Evolutionary conservation across 345 rosid species (phyloP), one percentile per base, ranked within the genome.

Genomic region (Linum lewisii): DNA sequence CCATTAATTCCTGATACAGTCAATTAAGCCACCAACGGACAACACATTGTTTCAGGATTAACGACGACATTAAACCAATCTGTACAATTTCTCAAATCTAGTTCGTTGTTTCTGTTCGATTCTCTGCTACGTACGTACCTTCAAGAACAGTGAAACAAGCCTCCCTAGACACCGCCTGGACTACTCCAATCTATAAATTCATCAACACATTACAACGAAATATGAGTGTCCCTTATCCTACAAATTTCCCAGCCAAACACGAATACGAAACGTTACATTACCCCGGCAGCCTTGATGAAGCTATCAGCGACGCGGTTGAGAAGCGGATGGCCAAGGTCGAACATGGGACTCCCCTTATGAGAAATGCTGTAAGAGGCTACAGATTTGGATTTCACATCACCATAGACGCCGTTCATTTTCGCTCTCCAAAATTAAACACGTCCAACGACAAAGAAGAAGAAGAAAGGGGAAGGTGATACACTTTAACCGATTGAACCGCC

Each of bases 241-340:
- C 34, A 29, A 3, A 29, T 5, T 29, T 0, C 34, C 34, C 34
- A 29, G 34, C 34, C 34, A 3, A 29, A 29, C 34, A 29, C 21
- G 11, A 1, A 9, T 10, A 25, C 4, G 23, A 5, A 37, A 22
- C 22, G 24, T 6, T 60, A 51, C 8, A 23, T 24, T 66, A 90
- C 95, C 38, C 95, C 92, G 5, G 97, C 99, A 56, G 96, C 96
- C 73, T 79, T 90, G 57, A 90, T 77, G 71, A 93, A 85, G 75
- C 95, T 87, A 38, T 90, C 88, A 2, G 96, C 87, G 63, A 93
- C 63, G 62, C 95, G 85, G 73, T 93, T 89, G 47, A 89, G 97
- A 61, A 93, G 92, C 73, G 95, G 99, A 68, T 89, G 99, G 26
- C 99, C 96, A 24, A 93, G 78, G 74, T 90, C 97, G 66, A 93